Percentiles rank a stretch among this genome's conserved stretches.
Evolutionary conservation across 106 monocot species (phyloP).

Genomic region (Xerophyta viscosa): DNA sequence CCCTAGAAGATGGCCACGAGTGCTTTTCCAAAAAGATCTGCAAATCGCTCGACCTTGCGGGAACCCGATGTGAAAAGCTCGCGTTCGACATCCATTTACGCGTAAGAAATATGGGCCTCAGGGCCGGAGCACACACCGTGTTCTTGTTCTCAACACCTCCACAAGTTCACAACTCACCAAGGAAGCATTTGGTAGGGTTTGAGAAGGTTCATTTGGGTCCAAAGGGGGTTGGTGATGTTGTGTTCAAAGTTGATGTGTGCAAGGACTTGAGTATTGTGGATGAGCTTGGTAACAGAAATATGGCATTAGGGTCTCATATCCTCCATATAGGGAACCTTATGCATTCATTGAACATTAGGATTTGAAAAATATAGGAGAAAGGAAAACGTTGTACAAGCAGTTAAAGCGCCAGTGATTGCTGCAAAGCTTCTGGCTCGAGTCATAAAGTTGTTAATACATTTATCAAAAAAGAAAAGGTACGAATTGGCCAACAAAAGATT

Average conservation of each 20-base stretch:
- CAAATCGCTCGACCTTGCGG: slow-evolving; percentile 44
- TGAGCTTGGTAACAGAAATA: slow-evolving; percentile 60
- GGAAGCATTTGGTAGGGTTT: slow-evolving; percentile 77
- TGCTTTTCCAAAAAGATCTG: slow-evolving; percentile 43
- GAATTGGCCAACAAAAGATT: too few relatives aligned
- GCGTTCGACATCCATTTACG: slow-evolving; percentile 47
- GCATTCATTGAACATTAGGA: slow-evolving; percentile 67
- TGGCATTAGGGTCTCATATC: slow-evolving; percentile 66
- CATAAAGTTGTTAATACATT: too few relatives aligned
- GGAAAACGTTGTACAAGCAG: too few relatives aligned
- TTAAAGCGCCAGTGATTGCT: too few relatives aligned
- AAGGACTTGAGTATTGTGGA: slow-evolving; percentile 83
- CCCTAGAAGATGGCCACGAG: slow-evolving; percentile 42
- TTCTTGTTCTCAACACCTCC: slow-evolving; percentile 81
- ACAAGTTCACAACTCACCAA: slow-evolving; percentile 54
- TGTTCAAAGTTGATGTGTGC: slow-evolving; percentile 81
- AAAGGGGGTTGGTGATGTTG: slow-evolving; percentile 27
- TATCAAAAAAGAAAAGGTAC: too few relatives aligned
- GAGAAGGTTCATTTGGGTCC: slow-evolving; percentile 58
- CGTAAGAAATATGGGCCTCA: slow-evolving; percentile 45
- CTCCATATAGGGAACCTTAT: slow-evolving; percentile 79
- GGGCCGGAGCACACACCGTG: slow-evolving; percentile 56
- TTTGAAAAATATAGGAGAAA: too few relatives aligned
- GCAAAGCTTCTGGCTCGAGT: too few relatives aligned
- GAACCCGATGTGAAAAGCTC: slow-evolving; percentile 29